Evolutionary conservation across 2,329 filamentous ascomycete genomes (phyloP).

Genomic region (Ophiostoma perfectum): DNA sequence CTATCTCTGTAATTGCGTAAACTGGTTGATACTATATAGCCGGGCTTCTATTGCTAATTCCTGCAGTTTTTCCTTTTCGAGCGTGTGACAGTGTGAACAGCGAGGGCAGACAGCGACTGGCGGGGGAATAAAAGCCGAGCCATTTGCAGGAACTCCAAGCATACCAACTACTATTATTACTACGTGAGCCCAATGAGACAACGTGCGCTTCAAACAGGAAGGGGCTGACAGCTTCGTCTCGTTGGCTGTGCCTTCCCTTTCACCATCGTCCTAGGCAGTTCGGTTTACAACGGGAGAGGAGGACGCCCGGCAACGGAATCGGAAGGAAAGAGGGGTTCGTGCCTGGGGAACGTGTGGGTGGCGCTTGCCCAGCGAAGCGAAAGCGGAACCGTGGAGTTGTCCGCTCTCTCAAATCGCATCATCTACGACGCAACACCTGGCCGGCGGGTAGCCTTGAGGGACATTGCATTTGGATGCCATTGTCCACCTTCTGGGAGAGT

Average conservation of each 20-base stretch:
- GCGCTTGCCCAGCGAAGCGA: constrained; percentile 2
- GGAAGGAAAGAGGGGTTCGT: constrained; percentile 12
- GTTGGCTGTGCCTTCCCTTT: neutral
- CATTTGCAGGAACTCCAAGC: neutral
- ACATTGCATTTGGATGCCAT: too few relatives aligned
- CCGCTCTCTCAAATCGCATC: neutral
- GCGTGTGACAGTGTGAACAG: neutral
- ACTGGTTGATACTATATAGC: neutral
- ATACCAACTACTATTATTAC: neutral
- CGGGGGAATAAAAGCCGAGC: neutral
- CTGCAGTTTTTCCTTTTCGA: constrained; percentile 1
- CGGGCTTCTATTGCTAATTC: neutral
- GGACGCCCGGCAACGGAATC: neutral
- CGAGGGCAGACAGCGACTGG: neutral
- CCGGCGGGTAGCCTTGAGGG: too few relatives aligned
- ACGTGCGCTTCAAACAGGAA: neutral
- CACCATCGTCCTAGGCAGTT: neutral
- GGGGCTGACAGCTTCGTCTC: neutral
- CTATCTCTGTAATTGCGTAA: neutral
- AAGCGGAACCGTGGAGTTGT: constrained; percentile 15
- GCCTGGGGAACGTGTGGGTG: neutral
- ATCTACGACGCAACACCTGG: neutral
- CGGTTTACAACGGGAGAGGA: neutral
- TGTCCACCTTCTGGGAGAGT: too few relatives aligned
- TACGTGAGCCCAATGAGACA: too few relatives aligned